phyloP scores from a whole-genome alignment of 2,329 filamentous ascomycete species.

The Domatiomyces globalis region DNA sequence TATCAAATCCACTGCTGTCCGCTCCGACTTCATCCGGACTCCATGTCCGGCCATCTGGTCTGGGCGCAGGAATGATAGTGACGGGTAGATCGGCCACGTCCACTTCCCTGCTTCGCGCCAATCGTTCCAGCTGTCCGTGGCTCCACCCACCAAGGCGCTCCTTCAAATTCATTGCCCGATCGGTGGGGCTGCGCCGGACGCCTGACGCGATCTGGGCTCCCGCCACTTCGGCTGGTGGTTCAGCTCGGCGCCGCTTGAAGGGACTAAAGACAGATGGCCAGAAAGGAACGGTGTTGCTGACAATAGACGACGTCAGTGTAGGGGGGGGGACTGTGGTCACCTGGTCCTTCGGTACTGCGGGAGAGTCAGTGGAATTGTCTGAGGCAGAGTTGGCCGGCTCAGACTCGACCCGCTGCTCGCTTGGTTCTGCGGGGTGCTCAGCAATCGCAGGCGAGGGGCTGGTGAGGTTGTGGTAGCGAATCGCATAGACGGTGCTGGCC shows the following conservation, averaged over 20 bases:
- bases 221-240: constrained; percentile 46
- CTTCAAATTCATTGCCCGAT: constrained; percentile 26
- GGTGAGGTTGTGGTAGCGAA: constrained; percentile 44
- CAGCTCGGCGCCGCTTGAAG: constrained; percentile 44
- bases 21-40: constrained; percentile 29
- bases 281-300: constrained; percentile 4
- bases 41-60: constrained; percentile 40
- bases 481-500: constrained; percentile 49
- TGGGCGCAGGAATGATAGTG: constrained; percentile 47
- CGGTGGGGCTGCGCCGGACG: constrained; percentile 12
- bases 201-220: constrained; percentile 38
- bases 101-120: constrained; percentile 25
- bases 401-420: background rate
- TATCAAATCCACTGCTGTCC: background rate
- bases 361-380: background rate
- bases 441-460: constrained; percentile 33
- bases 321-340: background rate
- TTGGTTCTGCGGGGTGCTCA: constrained; percentile 20
- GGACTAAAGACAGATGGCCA: constrained; percentile 43
- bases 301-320: background rate
- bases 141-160: constrained; percentile 35
- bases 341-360: background rate
- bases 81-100: constrained; percentile 36
- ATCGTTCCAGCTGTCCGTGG: constrained; percentile 34
- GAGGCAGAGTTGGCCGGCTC: background rate